Percentiles rank a stretch among this genome's conserved stretches.
Conservation (phyloP, 2,329 filamentous ascomycete genomes). For the Aspergillus terreus region DNA sequence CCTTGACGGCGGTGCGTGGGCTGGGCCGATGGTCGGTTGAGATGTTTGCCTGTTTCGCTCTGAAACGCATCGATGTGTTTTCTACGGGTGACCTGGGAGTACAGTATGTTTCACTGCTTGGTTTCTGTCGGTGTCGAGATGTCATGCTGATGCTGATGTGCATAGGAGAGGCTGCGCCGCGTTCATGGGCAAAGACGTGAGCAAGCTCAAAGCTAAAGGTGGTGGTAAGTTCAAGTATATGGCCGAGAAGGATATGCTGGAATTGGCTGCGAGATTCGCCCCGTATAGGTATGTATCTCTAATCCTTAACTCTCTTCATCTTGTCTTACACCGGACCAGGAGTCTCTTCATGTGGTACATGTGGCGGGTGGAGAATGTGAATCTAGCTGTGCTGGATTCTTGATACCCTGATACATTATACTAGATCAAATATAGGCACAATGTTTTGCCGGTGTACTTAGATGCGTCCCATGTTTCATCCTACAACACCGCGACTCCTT, state of each 20-base stretch:
- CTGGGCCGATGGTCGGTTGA: slow-evolving; percentile 89
- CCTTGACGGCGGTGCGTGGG: slow-evolving; percentile 79
- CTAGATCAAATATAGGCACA: slow-evolving; percentile 20
- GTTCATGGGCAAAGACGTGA: slow-evolving; percentile 76
- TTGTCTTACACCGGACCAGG: slow-evolving; percentile 41
- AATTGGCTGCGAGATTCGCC: slow-evolving; percentile 71
- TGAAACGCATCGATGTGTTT: slow-evolving; percentile 93
- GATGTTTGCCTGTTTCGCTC: slow-evolving; percentile 96
- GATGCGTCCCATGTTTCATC: background rate
- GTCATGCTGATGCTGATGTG: slow-evolving; percentile 2
- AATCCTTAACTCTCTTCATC: too few species aligned
- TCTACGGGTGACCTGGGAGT: slow-evolving; percentile 88
- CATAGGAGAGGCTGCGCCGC: slow-evolving; percentile 77
- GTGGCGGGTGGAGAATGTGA: slow-evolving; percentile 82
- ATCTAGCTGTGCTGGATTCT: slow-evolving; percentile 53
- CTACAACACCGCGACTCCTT: too few species aligned
- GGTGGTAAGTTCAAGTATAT: slow-evolving; percentile 98
- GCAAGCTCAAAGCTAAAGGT: slow-evolving; percentile 72
- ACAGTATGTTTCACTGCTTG: slow-evolving; percentile 54
- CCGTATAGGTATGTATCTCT: slow-evolving; percentile 67
- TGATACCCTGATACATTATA: slow-evolving; percentile 3
- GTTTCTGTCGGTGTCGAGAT: slow-evolving; percentile 5
- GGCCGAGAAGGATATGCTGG: slow-evolving; percentile 86
- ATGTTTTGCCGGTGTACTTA: background rate
- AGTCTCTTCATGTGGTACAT: slow-evolving; percentile 98